Evolutionary conservation across 306 rosid genomes (phyloP).

Genomic region (Canavalia ensiformis): DNA sequence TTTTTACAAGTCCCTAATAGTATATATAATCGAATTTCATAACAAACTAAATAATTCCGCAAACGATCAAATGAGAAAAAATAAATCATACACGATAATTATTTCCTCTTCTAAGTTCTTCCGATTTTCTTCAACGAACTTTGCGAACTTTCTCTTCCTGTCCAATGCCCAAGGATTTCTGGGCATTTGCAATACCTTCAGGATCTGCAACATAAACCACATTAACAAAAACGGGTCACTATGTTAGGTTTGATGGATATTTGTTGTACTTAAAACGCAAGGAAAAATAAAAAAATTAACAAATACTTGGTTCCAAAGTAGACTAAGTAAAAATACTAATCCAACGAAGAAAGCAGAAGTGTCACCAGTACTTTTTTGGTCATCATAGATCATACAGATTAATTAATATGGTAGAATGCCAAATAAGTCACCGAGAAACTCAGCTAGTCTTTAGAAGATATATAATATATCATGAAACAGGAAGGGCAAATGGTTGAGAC

Average conservation of each 20-base stretch:
- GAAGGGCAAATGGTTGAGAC: not conserved
- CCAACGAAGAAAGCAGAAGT: not conserved
- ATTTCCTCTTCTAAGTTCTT: not conserved
- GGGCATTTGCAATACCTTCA: constrained; percentile 94
- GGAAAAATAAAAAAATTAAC: constrained; percentile 23
- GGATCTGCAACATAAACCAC: constrained; percentile 71
- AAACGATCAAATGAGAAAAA: not conserved
- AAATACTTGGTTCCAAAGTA: constrained; percentile 12
- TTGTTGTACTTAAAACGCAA: not conserved
- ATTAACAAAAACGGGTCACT: not conserved
- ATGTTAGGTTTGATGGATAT: constrained; percentile 22
- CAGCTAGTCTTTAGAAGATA: constrained; percentile 6
- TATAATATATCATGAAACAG: constrained; percentile 6
- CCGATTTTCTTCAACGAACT: constrained; percentile 59
- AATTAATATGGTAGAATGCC: constrained; percentile 2
- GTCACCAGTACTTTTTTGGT: not conserved
- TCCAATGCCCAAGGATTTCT: constrained; percentile 88
- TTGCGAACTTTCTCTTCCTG: constrained; percentile 86
- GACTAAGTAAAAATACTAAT: not conserved
- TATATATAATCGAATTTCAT: constrained; percentile 2
- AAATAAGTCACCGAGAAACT: not conserved
- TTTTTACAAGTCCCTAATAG: not conserved
- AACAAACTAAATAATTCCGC: constrained; percentile 6
- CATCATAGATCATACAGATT: not conserved
- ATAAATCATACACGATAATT: constrained; percentile 5